phyloP scores from a whole-genome alignment of 208 protist genomes.

The Trypanosoma lewisi region DNA sequence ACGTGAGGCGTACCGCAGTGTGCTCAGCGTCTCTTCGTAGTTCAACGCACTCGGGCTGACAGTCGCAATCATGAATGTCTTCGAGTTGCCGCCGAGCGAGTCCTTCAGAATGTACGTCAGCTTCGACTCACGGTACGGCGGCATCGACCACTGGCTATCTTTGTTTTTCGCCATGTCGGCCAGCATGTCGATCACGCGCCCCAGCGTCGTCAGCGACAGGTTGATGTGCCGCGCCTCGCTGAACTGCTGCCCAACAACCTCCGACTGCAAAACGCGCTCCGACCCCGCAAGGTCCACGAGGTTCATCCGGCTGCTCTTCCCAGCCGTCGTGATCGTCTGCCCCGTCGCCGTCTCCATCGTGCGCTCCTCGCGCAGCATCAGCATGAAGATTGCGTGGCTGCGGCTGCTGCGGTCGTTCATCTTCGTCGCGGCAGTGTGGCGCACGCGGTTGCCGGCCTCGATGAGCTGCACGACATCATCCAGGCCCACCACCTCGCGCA shows the following conservation, averaged over 20 bases:
- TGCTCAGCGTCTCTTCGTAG: constrained; percentile 77
- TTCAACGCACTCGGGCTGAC: constrained; percentile 54
- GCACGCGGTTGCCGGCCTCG: constrained; percentile 29
- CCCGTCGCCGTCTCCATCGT: constrained; percentile 42
- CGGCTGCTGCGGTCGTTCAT: constrained; percentile 91
- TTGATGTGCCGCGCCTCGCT: constrained; percentile 87
- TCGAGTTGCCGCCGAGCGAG: constrained; percentile 92
- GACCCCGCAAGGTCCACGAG: constrained; percentile 84
- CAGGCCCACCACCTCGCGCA: constrained; percentile 13
- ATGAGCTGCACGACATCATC: constrained; percentile 32
- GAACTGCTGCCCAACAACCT: constrained; percentile 68
- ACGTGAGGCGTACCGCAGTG: constrained; percentile 68
- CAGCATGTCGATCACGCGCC: constrained; percentile 53
- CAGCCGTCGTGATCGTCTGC: constrained; percentile 12
- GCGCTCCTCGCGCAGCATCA: constrained; percentile 52
- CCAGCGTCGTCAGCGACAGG: constrained; percentile 53
- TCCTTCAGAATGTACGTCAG: constrained; percentile 89
- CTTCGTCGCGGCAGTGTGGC: constrained; percentile 40
- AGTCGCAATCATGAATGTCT: constrained; percentile 79
- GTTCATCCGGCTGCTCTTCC: constrained; percentile 49
- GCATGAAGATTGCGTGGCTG: constrained; percentile 88
- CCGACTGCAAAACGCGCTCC: constrained; percentile 82
- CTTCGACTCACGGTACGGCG: constrained; percentile 88
- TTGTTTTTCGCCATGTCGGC: constrained; percentile 34
- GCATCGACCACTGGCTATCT: constrained; percentile 36